Percentiles rank a stretch among this genome's conserved stretches.
These are phyloP conservation scores for Steccherinum ochraceum DNA, from an alignment of 768 basidiomycete species.

Conservation along the genomic window DNA sequence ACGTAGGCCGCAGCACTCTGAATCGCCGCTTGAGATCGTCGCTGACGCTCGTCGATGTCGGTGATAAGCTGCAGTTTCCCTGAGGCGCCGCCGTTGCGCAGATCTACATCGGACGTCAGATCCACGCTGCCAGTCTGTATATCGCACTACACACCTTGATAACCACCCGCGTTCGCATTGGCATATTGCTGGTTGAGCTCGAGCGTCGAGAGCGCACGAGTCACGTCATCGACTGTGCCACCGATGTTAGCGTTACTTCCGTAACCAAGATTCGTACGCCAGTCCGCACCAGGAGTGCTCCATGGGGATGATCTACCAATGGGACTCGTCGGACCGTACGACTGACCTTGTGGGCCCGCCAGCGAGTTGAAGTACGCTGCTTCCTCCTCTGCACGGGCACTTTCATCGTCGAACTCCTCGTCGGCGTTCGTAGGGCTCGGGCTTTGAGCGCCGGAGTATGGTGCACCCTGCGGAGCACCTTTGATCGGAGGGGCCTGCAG, in stretches of 20 bases:
- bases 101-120: constrained; percentile 17
- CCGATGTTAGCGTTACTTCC: constrained; percentile 21
- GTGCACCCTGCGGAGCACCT: constrained; percentile 18
- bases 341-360: constrained; percentile 32
- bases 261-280: constrained; percentile 41
- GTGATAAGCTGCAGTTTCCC: constrained; percentile 52
- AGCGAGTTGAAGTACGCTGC: constrained; percentile 45
- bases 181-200: constrained; percentile 43
- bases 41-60: constrained; percentile 60
- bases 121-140: not conserved
- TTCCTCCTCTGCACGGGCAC: constrained; percentile 43
- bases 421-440: constrained; percentile 48
- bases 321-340: constrained; percentile 46
- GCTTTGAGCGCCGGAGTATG: constrained; percentile 27
- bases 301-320: constrained; percentile 65
- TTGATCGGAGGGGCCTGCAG: constrained; percentile 48
- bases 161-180: constrained; percentile 20
- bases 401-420: constrained; percentile 53
- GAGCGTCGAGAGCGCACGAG: constrained; percentile 63
- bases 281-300: constrained; percentile 51
- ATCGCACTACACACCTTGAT: constrained; percentile 28
- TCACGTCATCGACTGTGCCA: constrained; percentile 63
- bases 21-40: constrained; percentile 32
- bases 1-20: constrained; percentile 47
- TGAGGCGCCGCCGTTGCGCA: constrained; percentile 34